Conservation (phyloP, 2,329 filamentous ascomycete genomes). For the Remersonia thermophila region DNA sequence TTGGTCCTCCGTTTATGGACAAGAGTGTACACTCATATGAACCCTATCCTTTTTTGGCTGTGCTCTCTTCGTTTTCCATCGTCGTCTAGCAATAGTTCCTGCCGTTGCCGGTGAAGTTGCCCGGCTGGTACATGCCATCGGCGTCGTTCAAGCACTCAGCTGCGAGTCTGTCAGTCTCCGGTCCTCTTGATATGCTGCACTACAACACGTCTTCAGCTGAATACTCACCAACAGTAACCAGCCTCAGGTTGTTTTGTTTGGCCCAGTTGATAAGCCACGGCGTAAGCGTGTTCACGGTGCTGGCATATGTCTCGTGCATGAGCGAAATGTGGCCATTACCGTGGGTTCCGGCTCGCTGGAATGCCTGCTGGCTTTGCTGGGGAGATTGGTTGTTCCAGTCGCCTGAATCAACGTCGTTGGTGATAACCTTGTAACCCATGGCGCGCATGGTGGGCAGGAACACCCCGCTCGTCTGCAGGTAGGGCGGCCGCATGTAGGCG, state of each 20-base stretch:
- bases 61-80: too few relatives aligned
- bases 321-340: conserved; percentile 43
- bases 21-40: too few relatives aligned
- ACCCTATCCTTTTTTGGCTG: too few relatives aligned
- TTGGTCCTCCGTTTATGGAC: too few relatives aligned
- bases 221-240: conserved; percentile 40
- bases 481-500: conserved; percentile 37
- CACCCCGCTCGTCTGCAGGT: conserved; percentile 34
- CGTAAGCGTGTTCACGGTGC: conserved; percentile 36
- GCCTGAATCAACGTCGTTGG: conserved; percentile 47
- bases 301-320: conserved; percentile 42
- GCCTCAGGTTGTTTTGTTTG: conserved; percentile 32
- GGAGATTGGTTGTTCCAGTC: conserved; percentile 46
- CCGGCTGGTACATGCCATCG: conserved; percentile 28
- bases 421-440: conserved; percentile 48
- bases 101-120: conserved; percentile 24
- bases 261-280: conserved; percentile 40
- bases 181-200: too few relatives aligned
- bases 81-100: conserved; percentile 13
- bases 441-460: conserved; percentile 29
- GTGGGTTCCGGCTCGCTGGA: conserved; percentile 30
- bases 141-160: conserved; percentile 33
- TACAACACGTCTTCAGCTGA: too few relatives aligned
- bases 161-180: conserved; percentile 7
- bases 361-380: conserved; percentile 39